Conservation (phyloP, 768 basidiomycete genomes). For the Cystofilobasidium capitatum region DNA sequence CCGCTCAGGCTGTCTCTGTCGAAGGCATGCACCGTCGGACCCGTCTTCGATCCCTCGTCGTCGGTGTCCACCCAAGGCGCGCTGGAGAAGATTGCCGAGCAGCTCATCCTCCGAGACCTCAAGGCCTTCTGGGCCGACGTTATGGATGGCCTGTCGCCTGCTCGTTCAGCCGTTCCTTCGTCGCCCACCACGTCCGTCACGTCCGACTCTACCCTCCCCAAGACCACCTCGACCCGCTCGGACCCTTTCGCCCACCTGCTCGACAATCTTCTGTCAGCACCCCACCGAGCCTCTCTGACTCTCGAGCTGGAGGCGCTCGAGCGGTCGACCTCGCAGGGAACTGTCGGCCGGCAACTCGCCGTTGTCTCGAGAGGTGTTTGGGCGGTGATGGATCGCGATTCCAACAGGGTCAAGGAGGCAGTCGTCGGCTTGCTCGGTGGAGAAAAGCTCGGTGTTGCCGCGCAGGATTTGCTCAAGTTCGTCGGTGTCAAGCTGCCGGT, state of each 20-base stretch:
- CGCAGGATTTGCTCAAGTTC: background rate
- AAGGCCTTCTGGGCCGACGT: background rate
- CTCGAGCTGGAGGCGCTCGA: background rate
- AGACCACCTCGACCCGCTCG: background rate
- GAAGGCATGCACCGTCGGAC: background rate
- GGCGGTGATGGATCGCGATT: background rate
- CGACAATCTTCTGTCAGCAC: background rate
- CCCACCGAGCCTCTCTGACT: background rate
- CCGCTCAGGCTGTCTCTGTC: background rate
- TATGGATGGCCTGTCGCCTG: background rate
- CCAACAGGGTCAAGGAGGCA: background rate
- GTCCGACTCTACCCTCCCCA: background rate
- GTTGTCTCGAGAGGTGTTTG: background rate
- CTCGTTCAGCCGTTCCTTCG: background rate
- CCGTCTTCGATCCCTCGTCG: background rate
- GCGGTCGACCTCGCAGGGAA: background rate
- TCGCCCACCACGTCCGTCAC: background rate
- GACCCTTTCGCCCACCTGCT: background rate
- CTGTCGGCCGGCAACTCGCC: background rate
- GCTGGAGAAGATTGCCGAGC: background rate
- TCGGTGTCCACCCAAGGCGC: background rate
- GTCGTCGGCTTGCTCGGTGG: background rate
- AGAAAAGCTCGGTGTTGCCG: background rate
- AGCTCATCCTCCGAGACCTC: background rate
- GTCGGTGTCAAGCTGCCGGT: background rate